Evolutionary conservation across 176 grass and related monocot genomes (phyloP).

Genomic region (Eleusine indica): DNA sequence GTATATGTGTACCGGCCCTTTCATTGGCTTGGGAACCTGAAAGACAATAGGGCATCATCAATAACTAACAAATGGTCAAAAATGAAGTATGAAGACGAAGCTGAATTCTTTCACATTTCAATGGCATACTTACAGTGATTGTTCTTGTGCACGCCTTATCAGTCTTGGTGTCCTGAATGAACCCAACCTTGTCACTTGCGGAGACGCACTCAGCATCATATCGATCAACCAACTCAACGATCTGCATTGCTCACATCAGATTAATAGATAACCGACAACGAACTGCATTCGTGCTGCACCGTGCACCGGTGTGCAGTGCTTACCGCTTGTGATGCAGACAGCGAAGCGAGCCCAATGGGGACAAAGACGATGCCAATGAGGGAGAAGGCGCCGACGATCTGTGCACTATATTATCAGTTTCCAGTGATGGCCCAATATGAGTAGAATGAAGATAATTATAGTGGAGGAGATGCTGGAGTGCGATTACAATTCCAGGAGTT

Average conservation of each 20-base stretch:
- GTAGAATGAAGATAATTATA: background rate
- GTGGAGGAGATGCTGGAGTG: background rate
- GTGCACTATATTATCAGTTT: background rate
- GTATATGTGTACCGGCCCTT: constrained; percentile 79
- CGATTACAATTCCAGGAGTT: constrained; percentile 73
- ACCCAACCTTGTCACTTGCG: constrained; percentile 56
- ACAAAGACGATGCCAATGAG: constrained; percentile 74
- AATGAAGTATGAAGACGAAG: background rate
- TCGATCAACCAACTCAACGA: constrained; percentile 73
- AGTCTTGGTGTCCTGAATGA: constrained; percentile 65
- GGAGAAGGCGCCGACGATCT: constrained; percentile 79
- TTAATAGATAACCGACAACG: background rate
- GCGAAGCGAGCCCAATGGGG: constrained; percentile 71
- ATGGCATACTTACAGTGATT: constrained; percentile 56
- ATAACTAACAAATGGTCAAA: background rate
- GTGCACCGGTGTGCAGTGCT: background rate
- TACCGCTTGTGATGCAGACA: constrained; percentile 67
- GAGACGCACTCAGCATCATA: constrained; percentile 81
- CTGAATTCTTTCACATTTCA: background rate
- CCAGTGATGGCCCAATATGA: background rate
- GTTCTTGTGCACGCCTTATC: constrained; percentile 73
- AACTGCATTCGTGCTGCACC: background rate
- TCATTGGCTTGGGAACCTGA: constrained; percentile 83
- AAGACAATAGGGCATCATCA: constrained; percentile 17
- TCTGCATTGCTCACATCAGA: constrained; percentile 37